phyloP scores from a whole-genome alignment of 2,329 filamentous ascomycete genomes.

The Rhinocladiella similis region DNA sequence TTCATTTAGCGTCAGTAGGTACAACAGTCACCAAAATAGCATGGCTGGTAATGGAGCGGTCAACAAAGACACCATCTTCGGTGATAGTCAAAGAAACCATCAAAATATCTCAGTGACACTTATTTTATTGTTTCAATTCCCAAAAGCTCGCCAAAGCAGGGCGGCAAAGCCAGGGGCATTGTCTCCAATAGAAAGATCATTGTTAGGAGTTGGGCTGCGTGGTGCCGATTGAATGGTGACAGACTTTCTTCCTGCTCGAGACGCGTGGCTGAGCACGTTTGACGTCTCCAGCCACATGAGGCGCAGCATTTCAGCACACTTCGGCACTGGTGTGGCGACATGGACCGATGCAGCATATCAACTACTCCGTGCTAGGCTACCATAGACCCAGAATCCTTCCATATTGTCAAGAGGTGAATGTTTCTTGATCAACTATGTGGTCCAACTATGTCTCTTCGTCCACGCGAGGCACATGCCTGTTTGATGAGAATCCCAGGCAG shows the following conservation, averaged over 20 bases:
- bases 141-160: conserved; percentile 6
- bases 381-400: no score
- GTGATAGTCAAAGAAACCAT: neutral
- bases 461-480: no score
- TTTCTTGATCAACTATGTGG: no score
- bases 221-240: conserved; percentile 20
- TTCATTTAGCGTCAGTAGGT: conserved; percentile 2
- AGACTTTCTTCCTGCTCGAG: neutral
- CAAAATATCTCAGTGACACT: neutral
- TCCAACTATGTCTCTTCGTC: no score
- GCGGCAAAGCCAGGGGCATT: conserved; percentile 19
- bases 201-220: conserved; percentile 20
- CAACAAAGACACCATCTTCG: conserved; percentile 14
- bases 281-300: neutral
- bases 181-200: conserved; percentile 22
- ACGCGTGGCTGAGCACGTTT: no score
- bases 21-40: conserved; percentile 18
- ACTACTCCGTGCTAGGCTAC: no score
- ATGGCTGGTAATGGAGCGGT: conserved; percentile 22
- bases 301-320: neutral
- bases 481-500: no score
- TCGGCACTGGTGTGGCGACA: no score
- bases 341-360: no score
- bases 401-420: no score
- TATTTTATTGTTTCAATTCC: conserved; percentile 2